phyloP scores from a whole-genome alignment of 805 yeast genomes.

The Lipomyces orientalis region DNA sequence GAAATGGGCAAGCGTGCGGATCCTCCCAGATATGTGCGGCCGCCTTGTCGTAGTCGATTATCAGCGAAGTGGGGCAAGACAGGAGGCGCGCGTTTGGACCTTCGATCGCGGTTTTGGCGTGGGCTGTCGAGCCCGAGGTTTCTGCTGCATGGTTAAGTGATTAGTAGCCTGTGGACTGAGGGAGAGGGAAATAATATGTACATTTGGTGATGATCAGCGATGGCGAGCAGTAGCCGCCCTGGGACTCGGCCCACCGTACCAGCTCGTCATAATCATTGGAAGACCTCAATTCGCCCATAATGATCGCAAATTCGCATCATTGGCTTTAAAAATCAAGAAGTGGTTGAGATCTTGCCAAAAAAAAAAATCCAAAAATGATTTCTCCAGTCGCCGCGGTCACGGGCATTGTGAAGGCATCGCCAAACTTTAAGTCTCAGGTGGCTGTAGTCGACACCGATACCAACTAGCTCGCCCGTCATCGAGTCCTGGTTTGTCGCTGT shows the following conservation, averaged over 20 bases:
- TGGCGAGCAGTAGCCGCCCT: constrained; percentile 32
- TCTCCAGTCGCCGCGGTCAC: neutral
- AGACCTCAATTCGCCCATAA: neutral
- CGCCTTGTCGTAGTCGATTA: constrained; percentile 30
- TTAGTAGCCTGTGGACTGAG: neutral
- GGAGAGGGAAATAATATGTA: neutral
- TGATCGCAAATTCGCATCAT: neutral
- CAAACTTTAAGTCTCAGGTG: neutral
- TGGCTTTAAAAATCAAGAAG: neutral
- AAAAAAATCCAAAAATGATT: no score
- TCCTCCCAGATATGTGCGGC: constrained; percentile 16
- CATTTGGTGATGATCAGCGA: constrained; percentile 15
- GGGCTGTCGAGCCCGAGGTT: constrained; percentile 29
- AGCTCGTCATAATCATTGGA: constrained; percentile 14
- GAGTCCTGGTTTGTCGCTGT: neutral
- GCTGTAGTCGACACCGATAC: neutral
- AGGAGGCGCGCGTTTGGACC: constrained; percentile 11
- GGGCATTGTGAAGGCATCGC: neutral
- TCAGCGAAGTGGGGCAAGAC: constrained; percentile 28
- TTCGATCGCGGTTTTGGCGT: constrained; percentile 13
- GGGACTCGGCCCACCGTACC: constrained; percentile 20
- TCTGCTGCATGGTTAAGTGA: constrained; percentile 5
- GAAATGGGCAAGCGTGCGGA: constrained; percentile 15
- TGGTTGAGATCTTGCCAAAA: neutral
- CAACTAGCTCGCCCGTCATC: neutral